phyloP scores from a whole-genome alignment of 1,139 yeast species.

The Hansenula lynferdii region DNA sequence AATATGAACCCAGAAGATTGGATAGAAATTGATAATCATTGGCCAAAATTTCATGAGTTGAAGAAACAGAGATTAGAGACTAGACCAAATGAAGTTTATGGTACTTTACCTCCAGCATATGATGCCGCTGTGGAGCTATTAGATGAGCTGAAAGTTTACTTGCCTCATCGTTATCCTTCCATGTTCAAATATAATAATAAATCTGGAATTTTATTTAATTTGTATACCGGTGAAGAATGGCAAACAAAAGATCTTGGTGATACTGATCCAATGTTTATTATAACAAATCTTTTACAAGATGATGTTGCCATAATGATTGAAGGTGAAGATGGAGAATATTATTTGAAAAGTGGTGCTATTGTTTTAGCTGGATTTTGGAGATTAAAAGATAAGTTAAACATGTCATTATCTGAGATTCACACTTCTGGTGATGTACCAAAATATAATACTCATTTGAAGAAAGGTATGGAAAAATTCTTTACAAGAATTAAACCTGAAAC shows the following conservation, averaged over 20 bases:
- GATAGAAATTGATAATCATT: conserved; percentile 65
- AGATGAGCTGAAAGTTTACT: conserved; percentile 45
- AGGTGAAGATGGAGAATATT: conserved; percentile 48
- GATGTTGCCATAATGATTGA: conserved; percentile 66
- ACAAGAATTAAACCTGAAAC: conserved; percentile 45
- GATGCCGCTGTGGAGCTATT: conserved; percentile 55
- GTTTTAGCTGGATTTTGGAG: conserved; percentile 65
- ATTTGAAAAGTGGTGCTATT: conserved; percentile 55
- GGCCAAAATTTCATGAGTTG: conserved; percentile 48
- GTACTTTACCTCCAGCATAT: conserved; percentile 46
- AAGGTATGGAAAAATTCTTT: conserved; percentile 64
- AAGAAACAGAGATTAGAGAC: conserved; percentile 45
- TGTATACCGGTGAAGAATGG: conserved; percentile 48
- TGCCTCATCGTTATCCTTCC: conserved; percentile 56
- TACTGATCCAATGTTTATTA: conserved; percentile 55
- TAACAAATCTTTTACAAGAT: conserved; percentile 58
- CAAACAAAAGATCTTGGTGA: conserved; percentile 13
- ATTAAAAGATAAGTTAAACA: conserved; percentile 47
- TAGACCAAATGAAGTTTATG: conserved; percentile 44
- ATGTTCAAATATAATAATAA: conserved; percentile 45
- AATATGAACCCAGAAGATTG: conserved; percentile 53
- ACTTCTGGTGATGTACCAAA: conserved; percentile 65
- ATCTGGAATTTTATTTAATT: conserved; percentile 42
- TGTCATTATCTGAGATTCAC: conserved; percentile 54
- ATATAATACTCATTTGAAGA: conserved; percentile 49